phyloP scores from a whole-genome alignment of 2,329 filamentous ascomycete genomes.

The Beauveria sp. region DNA sequence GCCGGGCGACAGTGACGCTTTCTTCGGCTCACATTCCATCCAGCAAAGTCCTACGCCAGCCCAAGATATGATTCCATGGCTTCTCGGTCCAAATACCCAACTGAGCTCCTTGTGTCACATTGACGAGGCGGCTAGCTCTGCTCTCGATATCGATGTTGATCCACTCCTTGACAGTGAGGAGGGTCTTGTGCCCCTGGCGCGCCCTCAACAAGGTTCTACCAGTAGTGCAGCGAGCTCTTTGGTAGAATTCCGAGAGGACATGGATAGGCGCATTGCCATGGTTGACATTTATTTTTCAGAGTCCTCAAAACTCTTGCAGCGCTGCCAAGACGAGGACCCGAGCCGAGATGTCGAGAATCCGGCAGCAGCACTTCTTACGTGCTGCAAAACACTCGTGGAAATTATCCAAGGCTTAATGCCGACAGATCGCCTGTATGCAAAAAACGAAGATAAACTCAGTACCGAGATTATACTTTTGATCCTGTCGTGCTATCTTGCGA shows the following conservation, averaged over 20 bases:
- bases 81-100: background rate
- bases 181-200: background rate
- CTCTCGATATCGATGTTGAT: background rate
- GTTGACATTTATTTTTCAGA: constrained; percentile 14
- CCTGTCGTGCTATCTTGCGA: constrained; percentile 15
- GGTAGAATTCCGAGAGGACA: background rate
- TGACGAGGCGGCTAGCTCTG: background rate
- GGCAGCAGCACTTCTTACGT: constrained; percentile 12
- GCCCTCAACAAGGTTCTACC: background rate
- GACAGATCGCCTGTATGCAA: background rate
- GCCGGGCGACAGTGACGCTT: constrained; percentile 3
- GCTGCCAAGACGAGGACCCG: constrained; percentile 13
- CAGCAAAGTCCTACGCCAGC: constrained; percentile 12
- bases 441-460: background rate
- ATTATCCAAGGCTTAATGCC: background rate
- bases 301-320: constrained; percentile 9
- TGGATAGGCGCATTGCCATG: constrained; percentile 7
- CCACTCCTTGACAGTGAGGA: background rate
- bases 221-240: background rate
- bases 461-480: background rate
- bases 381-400: constrained; percentile 13
- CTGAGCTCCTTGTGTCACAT: background rate
- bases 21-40: background rate
- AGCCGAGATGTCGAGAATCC: constrained; percentile 13
- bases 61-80: constrained; percentile 15